A percentile compares a stretch with the other conserved stretches of the same genome.
Evolutionary conservation across 2,329 filamentous ascomycete genomes (phyloP).

Genomic region (Colletotrichum gloeosporioides): DNA sequence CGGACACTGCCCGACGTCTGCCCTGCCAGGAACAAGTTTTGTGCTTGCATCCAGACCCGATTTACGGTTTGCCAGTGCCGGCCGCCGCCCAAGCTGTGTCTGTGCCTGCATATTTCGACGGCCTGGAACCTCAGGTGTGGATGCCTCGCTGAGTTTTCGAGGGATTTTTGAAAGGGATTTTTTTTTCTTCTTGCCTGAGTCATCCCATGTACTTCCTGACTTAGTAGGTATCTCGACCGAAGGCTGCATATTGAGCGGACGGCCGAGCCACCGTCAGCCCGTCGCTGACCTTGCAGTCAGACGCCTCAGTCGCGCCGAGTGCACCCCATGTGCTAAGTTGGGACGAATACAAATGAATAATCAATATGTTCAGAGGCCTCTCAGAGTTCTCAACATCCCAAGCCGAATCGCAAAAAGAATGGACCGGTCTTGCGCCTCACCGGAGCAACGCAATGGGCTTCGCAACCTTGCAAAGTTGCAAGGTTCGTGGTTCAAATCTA

Average conservation of each 20-base stretch:
- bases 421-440: not conserved
- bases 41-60: constrained; percentile 1
- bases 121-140: not conserved
- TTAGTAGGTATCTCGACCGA: not conserved
- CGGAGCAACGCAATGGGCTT: not conserved
- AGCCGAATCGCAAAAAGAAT: not conserved
- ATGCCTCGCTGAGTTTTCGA: not conserved
- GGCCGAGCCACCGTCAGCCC: not conserved
- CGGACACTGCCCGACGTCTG: not conserved
- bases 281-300: not conserved
- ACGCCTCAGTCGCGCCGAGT: not conserved
- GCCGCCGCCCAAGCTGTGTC: not conserved
- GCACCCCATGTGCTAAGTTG: not conserved
- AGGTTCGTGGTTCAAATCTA: not conserved
- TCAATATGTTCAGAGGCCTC: not conserved
- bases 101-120: not conserved
- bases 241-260: not conserved
- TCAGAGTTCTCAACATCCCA: not conserved
- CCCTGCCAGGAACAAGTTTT: constrained; percentile 8
- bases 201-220: not conserved
- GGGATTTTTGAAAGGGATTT: not conserved
- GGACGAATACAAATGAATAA: not conserved
- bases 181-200: constrained; percentile 7
- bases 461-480: not conserved
- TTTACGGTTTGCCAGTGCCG: not conserved